Conservation (phyloP, 208 protist species). For the Trypanosoma vivax region DNA sequence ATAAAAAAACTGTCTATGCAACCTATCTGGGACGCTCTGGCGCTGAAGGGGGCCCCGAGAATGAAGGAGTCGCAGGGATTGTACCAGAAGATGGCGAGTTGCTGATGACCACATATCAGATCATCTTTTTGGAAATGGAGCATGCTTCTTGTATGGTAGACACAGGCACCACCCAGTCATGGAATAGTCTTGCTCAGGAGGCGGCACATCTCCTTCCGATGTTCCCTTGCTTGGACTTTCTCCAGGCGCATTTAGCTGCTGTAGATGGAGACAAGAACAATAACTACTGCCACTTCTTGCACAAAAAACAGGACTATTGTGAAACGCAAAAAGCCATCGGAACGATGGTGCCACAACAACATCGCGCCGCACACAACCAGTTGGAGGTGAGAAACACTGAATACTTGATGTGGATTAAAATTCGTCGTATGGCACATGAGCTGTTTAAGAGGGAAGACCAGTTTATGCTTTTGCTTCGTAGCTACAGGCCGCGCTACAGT, state of each 20-base stretch:
- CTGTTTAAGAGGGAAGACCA: not conserved
- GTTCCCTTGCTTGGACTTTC: conserved; percentile 9
- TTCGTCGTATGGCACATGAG: not conserved
- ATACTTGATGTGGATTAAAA: conserved; percentile 10
- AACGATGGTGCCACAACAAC: not conserved
- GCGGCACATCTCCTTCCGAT: conserved; percentile 10
- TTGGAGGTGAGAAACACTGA: conserved; percentile 10
- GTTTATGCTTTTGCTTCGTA: not conserved
- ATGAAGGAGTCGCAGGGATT: not conserved
- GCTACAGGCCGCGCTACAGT: conserved; percentile 4
- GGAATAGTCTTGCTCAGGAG: conserved; percentile 2
- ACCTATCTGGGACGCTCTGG: not conserved
- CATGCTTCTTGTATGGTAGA: conserved; percentile 2
- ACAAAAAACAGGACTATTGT: not conserved
- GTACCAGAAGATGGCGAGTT: not conserved
- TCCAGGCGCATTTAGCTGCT: not conserved
- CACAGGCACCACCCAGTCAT: not conserved
- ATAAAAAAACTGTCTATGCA: not conserved
- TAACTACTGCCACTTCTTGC: too few relatives aligned
- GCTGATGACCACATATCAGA: conserved; percentile 5
- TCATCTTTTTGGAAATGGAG: conserved; percentile 14
- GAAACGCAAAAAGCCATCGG: conserved; percentile 2
- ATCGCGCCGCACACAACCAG: conserved; percentile 11
- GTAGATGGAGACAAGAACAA: not conserved
- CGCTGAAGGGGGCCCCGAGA: not conserved